Evolutionary conservation across 495 filamentous ascomycete genomes (phyloP).

Genomic region (Aspergillus taichungensis): DNA sequence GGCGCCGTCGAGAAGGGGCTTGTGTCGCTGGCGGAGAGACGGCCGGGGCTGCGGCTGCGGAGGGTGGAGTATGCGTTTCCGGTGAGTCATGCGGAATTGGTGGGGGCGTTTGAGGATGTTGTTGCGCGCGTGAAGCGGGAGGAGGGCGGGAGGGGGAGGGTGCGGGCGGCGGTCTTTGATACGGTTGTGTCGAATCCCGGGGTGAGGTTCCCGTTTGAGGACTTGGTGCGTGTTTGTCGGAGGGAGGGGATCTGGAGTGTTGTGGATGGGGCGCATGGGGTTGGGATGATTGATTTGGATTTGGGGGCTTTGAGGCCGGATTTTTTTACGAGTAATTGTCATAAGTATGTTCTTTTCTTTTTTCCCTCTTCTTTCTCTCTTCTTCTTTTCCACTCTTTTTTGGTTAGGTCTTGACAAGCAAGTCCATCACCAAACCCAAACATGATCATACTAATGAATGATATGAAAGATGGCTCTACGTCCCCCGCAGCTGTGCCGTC

Average conservation of each 20-base stretch:
- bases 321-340: slow-evolving; percentile 75
- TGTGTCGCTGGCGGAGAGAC: slow-evolving; percentile 56
- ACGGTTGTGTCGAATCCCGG: slow-evolving; percentile 68
- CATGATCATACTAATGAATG: not conserved
- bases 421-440: no score
- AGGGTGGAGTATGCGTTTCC: slow-evolving; percentile 49
- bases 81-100: slow-evolving; percentile 47
- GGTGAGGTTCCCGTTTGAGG: slow-evolving; percentile 68
- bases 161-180: slow-evolving; percentile 67
- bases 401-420: not conserved
- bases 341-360: slow-evolving; percentile 51
- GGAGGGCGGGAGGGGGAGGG: slow-evolving; percentile 40
- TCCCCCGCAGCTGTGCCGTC: slow-evolving; percentile 70
- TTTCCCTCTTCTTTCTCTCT: not conserved
- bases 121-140: slow-evolving; percentile 32
- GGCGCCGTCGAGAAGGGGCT: slow-evolving; percentile 63
- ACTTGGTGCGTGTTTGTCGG: slow-evolving; percentile 51
- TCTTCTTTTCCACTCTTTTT: not conserved
- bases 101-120: slow-evolving; percentile 40
- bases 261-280: slow-evolving; percentile 75
- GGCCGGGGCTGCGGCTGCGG: slow-evolving; percentile 22
- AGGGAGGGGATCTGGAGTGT: slow-evolving; percentile 52
- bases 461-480: slow-evolving; percentile 61
- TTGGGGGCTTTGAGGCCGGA: slow-evolving; percentile 59
- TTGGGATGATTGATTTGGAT: slow-evolving; percentile 68